Evolutionary conservation across 305 asterid genomes (phyloP).

Genomic region (Stenogyne calaminthoides): DNA sequence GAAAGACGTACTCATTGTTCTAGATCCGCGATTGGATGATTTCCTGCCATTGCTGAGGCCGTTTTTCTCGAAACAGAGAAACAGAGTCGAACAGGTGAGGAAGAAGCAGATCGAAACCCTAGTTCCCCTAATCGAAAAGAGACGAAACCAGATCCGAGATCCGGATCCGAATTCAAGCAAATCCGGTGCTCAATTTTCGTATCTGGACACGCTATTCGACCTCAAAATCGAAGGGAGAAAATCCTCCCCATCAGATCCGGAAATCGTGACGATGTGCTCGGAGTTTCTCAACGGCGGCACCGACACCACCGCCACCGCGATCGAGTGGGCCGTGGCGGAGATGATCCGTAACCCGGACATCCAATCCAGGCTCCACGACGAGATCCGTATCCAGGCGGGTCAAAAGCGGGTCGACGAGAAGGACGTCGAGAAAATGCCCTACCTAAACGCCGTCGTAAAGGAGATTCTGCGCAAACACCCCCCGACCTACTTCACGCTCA

Average conservation of each 20-base stretch:
- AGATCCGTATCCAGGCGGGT: slow-evolving; percentile 48
- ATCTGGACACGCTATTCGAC: slow-evolving; percentile 76
- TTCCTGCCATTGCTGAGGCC: slow-evolving; percentile 70
- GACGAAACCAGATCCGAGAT: slow-evolving; percentile 48
- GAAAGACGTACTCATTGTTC: slow-evolving; percentile 68
- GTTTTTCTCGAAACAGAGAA: slow-evolving; percentile 68
- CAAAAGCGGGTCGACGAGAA: slow-evolving; percentile 62
- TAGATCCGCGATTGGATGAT: slow-evolving; percentile 84
- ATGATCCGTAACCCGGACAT: slow-evolving; percentile 69
- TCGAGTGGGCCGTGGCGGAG: slow-evolving; percentile 89
- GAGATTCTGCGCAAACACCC: slow-evolving; percentile 88
- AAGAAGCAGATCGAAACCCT: slow-evolving; percentile 67
- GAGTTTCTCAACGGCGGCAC: slow-evolving; percentile 95
- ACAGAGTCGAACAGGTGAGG: slow-evolving; percentile 58
- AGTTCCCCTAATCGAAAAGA: slow-evolving; percentile 63
- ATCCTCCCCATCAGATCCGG: slow-evolving; percentile 61
- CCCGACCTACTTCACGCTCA: slow-evolving; percentile 75
- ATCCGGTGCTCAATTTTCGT: slow-evolving; percentile 61
- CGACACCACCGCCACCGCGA: slow-evolving; percentile 85
- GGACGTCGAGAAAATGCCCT: slow-evolving; percentile 75
- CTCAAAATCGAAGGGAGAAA: slow-evolving; percentile 73
- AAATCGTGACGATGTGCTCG: slow-evolving; percentile 74
- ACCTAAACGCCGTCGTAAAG: slow-evolving; percentile 74
- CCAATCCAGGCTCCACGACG: slow-evolving; percentile 55
- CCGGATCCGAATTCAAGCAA: slow-evolving; percentile 54